phyloP scores from a whole-genome alignment of 2,329 filamentous ascomycete genomes.

The Stagonosporopsis vannaccii region DNA sequence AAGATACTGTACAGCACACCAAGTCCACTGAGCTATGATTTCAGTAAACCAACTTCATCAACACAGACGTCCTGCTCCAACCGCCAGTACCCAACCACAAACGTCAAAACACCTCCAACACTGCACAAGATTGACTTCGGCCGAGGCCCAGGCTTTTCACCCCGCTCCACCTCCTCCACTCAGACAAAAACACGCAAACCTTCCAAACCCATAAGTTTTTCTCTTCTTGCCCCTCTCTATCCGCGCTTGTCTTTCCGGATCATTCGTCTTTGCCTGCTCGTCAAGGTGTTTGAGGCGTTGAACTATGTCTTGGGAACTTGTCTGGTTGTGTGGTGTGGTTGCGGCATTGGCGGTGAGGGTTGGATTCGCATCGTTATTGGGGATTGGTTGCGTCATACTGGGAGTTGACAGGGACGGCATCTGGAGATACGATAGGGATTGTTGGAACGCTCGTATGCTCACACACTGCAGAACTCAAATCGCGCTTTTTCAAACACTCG shows the following conservation, averaged over 20 bases:
- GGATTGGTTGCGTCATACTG: not conserved
- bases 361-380: not conserved
- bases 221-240: not conserved
- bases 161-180: not conserved
- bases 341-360: not conserved
- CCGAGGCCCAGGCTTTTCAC: not conserved
- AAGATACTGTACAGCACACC: not conserved
- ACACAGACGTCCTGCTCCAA: not conserved
- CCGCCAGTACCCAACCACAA: not conserved
- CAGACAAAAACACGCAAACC: not conserved
- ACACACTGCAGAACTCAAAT: not conserved
- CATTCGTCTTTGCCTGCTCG: not conserved
- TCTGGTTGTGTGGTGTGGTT: not conserved
- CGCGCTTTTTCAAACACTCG: not conserved
- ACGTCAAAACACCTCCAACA: not conserved
- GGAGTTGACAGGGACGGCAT: not conserved
- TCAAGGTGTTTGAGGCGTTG: slow-evolving; percentile 2
- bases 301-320: not conserved
- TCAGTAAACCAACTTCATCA: not conserved
- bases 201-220: slow-evolving; percentile 1
- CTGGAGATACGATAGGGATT: not conserved
- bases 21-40: not conserved
- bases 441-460: not conserved
- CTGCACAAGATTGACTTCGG: not conserved
- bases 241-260: not conserved